Base-by-base conservation (phyloP, 2,329 filamentous ascomycete genomes). In the Fusarium citri region DNA sequence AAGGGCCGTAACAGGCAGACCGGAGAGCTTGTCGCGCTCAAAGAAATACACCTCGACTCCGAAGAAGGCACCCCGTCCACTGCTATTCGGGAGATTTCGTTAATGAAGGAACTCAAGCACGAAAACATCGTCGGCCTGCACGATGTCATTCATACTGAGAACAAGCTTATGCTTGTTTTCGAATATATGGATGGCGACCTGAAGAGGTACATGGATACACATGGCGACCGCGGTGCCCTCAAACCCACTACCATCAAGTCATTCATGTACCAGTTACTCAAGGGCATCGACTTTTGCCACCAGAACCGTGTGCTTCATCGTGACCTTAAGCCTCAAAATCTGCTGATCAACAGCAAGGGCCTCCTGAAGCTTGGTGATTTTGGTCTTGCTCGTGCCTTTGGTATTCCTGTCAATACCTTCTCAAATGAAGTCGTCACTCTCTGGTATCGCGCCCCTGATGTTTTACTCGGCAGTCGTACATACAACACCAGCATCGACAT, bases 401-500 rank as follows among this genome's bases (percentile, higher is more conserved):
- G 95, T 62, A 98, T 98, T 66, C 95, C 95, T 0, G 95, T 98
- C 76, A 98, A 98, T 79, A 98, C 95, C 20, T 98, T 98, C 82
- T 97, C 93, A 55, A 98, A 98, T 80, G 95, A 98, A 81, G 95
- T 98, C 61, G 95, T 98, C 45, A 98, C 96, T 1, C 86, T 98
- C 20, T 98, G 95, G 95, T 99, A 99, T 80, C 92, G 96, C 45
- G 96, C 96, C 1, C 96, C 96, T 1, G 96, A 99, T 76, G 96
- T 99, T 48, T 87, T 99, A 54, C 88, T 99, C 47, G 96, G 96
- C 55, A 96, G 92, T 76, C 87, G 96, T 71, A 98, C 96, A 23
- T 99, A 99, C 84, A 99, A 97, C 82, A 99, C 96, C n/a, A 97
- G 94, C 82, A 98, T 99, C 80, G 96, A 99, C 77, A 98, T 99